phyloP scores from a whole-genome alignment of 768 basidiomycete species.

The Sarcodon aspratus region DNA sequence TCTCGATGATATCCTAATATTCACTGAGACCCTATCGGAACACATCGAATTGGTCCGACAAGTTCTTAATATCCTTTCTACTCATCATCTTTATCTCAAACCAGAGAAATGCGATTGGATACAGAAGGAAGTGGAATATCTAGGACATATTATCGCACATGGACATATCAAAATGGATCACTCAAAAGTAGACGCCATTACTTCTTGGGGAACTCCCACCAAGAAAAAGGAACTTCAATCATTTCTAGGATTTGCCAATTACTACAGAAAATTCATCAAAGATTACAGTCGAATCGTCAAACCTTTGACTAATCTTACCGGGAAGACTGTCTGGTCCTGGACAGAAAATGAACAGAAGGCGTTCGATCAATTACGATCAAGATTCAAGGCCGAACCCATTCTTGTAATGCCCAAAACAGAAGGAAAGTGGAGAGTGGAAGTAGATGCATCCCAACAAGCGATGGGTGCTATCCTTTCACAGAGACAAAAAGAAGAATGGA shows the following conservation, averaged over 20 bases:
- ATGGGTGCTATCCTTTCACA: constrained; percentile 14
- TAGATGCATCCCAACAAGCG: constrained; percentile 11
- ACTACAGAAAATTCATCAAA: constrained; percentile 18
- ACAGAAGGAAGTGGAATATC: constrained; percentile 14
- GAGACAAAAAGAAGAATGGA: constrained; percentile 1
- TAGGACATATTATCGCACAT: constrained; percentile 17
- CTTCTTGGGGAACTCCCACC: constrained; percentile 17
- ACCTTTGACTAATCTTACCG: constrained; percentile 9
- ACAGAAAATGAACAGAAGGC: constrained; percentile 1
- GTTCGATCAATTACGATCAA: constrained; percentile 6
- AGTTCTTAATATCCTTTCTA: constrained; percentile 16
- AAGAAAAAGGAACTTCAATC: constrained; percentile 10
- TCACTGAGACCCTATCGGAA: constrained; percentile 7
- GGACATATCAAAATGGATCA: constrained; percentile 20
- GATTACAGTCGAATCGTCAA: constrained; percentile 14
- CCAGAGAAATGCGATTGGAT: constrained; percentile 26
- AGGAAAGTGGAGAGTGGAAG: constrained; percentile 1
- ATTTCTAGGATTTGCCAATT: constrained; percentile 20
- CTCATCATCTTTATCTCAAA: constrained; percentile 23
- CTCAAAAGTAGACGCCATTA: constrained; percentile 17
- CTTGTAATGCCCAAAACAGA: neutral
- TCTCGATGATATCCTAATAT: constrained; percentile 27
- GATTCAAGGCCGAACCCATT: constrained; percentile 6
- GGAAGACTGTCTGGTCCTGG: constrained; percentile 6
- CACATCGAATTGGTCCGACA: constrained; percentile 7